These are phyloP conservation scores for Polysphondylium violaceum DNA, from an alignment of 78 protist species.

Conservation along the genomic window DNA sequence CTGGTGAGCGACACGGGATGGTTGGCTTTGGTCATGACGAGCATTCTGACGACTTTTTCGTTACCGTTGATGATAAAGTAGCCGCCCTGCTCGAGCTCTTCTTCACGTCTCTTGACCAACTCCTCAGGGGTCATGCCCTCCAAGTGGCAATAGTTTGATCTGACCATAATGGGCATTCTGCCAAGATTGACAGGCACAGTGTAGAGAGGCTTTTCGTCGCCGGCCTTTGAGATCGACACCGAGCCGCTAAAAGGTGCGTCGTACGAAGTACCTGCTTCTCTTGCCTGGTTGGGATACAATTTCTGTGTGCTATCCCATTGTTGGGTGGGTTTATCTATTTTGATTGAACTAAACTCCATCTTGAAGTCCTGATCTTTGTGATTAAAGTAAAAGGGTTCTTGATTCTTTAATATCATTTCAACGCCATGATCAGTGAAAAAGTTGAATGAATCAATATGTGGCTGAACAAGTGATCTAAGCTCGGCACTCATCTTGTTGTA, in stretches of 20 bases:
- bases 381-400: conserved; percentile 38
- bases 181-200: conserved; percentile 28
- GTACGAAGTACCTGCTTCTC: conserved; percentile 17
- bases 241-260: conserved; percentile 17
- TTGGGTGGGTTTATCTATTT: background rate
- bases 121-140: conserved; percentile 36
- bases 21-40: conserved; percentile 90
- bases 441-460: conserved; percentile 78
- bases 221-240: background rate
- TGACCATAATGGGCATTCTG: conserved; percentile 68
- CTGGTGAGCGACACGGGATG: conserved; percentile 85
- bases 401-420: background rate
- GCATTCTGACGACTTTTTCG: conserved; percentile 94
- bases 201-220: background rate
- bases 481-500: conserved; percentile 45
- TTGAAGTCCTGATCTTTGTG: background rate
- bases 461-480: conserved; percentile 35
- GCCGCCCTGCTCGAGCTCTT: conserved; percentile 92
- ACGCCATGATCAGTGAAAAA: conserved; percentile 62
- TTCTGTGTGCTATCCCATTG: background rate
- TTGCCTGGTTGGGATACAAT: conserved; percentile 32
- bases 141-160: conserved; percentile 31
- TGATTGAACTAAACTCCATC: background rate
- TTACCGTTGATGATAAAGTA: conserved; percentile 95
- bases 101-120: conserved; percentile 35